Conservation (phyloP, 257 asterid genomes). For the Cordia subcordata region DNA sequence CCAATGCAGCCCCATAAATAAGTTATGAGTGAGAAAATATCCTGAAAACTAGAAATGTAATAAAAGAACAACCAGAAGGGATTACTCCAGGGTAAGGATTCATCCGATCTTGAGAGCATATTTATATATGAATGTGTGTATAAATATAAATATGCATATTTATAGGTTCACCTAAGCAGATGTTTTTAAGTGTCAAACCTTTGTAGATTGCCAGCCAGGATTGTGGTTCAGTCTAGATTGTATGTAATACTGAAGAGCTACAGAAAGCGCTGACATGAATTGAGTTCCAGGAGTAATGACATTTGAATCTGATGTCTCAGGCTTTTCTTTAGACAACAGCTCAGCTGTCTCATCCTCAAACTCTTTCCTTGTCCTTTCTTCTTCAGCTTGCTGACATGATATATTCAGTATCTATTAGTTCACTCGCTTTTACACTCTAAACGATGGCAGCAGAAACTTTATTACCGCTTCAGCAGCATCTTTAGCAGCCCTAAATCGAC, state of each 20-base stretch:
- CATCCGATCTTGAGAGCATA: slow-evolving; percentile 21
- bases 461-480: slow-evolving; percentile 96
- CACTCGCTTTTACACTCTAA: background rate
- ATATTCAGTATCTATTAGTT: slow-evolving; percentile 8
- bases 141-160: background rate
- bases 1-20: slow-evolving; percentile 58
- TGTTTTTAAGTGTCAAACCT: slow-evolving; percentile 43
- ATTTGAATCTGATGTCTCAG: slow-evolving; percentile 89
- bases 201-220: slow-evolving; percentile 82
- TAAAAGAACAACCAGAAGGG: slow-evolving; percentile 25
- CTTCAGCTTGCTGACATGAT: slow-evolving; percentile 76
- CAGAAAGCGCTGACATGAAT: slow-evolving; percentile 90
- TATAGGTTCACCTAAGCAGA: background rate
- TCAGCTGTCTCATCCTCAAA: slow-evolving; percentile 57
- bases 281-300: slow-evolving; percentile 96
- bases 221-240: slow-evolving; percentile 72
- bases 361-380: slow-evolving; percentile 66
- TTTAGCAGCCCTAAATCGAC: slow-evolving; percentile 98
- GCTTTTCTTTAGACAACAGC: slow-evolving; percentile 56
- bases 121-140: background rate
- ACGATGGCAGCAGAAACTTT: slow-evolving; percentile 13
- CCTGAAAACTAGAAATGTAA: slow-evolving; percentile 38
- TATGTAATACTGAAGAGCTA: slow-evolving; percentile 87
- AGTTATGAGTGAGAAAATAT: slow-evolving; percentile 33
- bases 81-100: slow-evolving; percentile 32